A percentile compares a stretch with the other conserved stretches of the same genome.
Conservation (phyloP, 345 rosid genomes). For the Odontarrhena argentea region DNA sequence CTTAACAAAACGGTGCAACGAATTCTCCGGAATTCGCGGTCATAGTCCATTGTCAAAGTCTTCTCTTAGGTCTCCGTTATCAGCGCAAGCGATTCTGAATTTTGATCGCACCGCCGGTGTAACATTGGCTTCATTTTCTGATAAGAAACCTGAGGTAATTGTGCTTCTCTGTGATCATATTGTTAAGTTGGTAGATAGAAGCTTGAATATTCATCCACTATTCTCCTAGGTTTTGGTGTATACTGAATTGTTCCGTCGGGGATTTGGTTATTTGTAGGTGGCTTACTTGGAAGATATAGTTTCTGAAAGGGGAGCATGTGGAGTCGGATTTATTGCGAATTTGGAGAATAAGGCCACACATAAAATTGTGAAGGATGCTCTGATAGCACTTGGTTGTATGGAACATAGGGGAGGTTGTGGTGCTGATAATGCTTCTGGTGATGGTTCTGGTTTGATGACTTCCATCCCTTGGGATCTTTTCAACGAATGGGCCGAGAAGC, state of each 20-base stretch:
- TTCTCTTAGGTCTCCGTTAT: constrained; percentile 30
- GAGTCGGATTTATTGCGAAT: constrained; percentile 95
- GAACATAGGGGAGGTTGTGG: constrained; percentile 99
- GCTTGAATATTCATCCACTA: constrained; percentile 21
- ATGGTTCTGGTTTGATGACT: constrained; percentile 96
- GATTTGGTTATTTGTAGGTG: constrained; percentile 46
- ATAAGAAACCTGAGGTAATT: constrained; percentile 41
- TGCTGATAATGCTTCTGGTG: constrained; percentile 97
- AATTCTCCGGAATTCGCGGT: constrained; percentile 41
- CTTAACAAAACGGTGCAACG: constrained; percentile 46
- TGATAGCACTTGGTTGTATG: constrained; percentile 95
- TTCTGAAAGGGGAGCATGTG: constrained; percentile 94
- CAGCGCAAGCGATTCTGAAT: constrained; percentile 53
- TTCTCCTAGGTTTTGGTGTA: constrained; percentile 28
- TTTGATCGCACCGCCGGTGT: constrained; percentile 53
- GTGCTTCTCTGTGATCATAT: constrained; percentile 7
- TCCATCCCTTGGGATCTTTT: constrained; percentile 96
- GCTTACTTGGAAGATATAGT: constrained; percentile 85
- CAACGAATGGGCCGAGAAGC: constrained; percentile 70
- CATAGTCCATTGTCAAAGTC: constrained; percentile 43
- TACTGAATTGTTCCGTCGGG: background rate
- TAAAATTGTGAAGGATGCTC: constrained; percentile 72
- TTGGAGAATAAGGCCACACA: constrained; percentile 87
- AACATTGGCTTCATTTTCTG: constrained; percentile 24
- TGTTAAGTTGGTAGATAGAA: constrained; percentile 11